phyloP scores from a whole-genome alignment of 208 protist species.

The Leishmania turanica region DNA sequence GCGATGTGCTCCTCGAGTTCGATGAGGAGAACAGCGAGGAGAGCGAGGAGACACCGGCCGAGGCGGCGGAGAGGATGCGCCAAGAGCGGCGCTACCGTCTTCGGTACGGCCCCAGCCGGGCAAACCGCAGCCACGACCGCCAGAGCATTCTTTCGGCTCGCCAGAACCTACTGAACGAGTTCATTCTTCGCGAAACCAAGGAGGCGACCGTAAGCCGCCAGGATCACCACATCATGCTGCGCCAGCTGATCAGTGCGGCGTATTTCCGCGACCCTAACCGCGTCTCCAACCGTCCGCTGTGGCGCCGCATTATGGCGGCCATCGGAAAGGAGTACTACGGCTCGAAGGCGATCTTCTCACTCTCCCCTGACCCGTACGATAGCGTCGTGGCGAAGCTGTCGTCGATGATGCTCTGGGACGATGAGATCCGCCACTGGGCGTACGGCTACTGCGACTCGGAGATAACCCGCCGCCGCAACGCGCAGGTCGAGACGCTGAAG shows the following conservation, averaged over 20 bases:
- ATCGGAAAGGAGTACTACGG: constrained; percentile 84
- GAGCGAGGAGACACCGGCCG: constrained; percentile 20
- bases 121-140: constrained; percentile 50
- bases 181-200: constrained; percentile 62
- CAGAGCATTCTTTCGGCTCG: constrained; percentile 54
- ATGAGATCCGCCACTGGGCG: constrained; percentile 54
- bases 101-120: constrained; percentile 48
- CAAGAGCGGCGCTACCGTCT: constrained; percentile 25
- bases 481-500: constrained; percentile 54
- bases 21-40: constrained; percentile 34
- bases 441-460: constrained; percentile 71
- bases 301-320: constrained; percentile 65
- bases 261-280: constrained; percentile 68
- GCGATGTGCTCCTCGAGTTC: constrained; percentile 23
- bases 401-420: constrained; percentile 90
- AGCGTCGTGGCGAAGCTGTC: constrained; percentile 79
- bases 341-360: constrained; percentile 72
- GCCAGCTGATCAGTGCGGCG: constrained; percentile 70
- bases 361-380: constrained; percentile 87
- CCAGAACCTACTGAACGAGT: constrained; percentile 78
- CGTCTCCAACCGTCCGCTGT: constrained; percentile 57
- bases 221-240: constrained; percentile 88
- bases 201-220: constrained; percentile 55
- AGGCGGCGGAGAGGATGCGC: constrained; percentile 17
- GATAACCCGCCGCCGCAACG: constrained; percentile 47